These are phyloP conservation scores for Aureobasidium musti DNA, from an alignment of 2,329 filamentous ascomycete species.

Conservation along the genomic window DNA sequence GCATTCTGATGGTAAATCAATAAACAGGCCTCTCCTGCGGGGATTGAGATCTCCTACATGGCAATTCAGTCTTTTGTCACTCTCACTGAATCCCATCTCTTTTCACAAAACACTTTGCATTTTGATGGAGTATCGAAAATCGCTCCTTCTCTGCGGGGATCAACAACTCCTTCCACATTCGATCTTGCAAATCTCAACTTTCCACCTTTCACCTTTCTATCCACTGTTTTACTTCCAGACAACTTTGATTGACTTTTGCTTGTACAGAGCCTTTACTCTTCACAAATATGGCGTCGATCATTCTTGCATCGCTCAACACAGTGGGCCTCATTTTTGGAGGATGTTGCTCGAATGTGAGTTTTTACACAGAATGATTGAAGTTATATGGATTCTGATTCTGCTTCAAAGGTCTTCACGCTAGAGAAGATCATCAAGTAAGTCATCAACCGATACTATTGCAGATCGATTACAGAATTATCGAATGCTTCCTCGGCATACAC, in stretches of 20 bases:
- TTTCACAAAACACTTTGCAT: not conserved
- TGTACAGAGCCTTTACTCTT: not conserved
- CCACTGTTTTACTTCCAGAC: not conserved
- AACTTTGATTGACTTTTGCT: not conserved
- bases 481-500: not conserved
- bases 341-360: slow-evolving; percentile 84
- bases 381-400: slow-evolving; percentile 31
- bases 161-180: not conserved
- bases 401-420: slow-evolving; percentile 79
- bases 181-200: no score
- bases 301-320: slow-evolving; percentile 54
- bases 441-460: slow-evolving; percentile 11
- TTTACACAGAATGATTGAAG: not conserved
- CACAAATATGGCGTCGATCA: slow-evolving; percentile 1
- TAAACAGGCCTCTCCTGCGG: no score
- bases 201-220: no score
- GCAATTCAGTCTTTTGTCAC: no score
- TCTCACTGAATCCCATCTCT: not conserved
- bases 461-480: slow-evolving; percentile 9
- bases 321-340: slow-evolving; percentile 89
- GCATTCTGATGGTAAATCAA: no score
- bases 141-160: not conserved
- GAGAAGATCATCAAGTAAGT: slow-evolving; percentile 87
- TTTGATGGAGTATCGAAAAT: not conserved
- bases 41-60: no score